Percentiles rank a stretch among this genome's conserved stretches.
Evolutionary conservation across 2,329 filamentous ascomycete genomes (phyloP).

Genomic region (Aspergillus arachidicola): DNA sequence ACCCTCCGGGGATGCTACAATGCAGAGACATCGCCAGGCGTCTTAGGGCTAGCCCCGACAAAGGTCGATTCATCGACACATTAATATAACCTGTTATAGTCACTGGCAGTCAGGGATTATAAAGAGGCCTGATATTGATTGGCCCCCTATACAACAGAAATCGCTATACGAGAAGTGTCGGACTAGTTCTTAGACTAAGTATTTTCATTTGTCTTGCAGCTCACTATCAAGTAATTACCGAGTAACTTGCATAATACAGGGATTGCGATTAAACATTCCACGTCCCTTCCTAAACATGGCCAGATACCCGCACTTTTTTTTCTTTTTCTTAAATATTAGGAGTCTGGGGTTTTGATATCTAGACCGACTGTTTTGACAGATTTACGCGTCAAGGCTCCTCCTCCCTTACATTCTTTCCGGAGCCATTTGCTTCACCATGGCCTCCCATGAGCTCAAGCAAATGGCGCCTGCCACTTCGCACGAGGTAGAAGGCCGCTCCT

Average conservation of each 20-base stretch:
- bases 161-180: not conserved
- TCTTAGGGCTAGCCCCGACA: not conserved
- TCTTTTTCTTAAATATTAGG: not conserved
- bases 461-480: slow-evolving; percentile 11
- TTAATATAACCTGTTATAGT: not conserved
- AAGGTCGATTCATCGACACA: not conserved
- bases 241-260: not conserved
- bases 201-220: not conserved
- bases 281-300: not conserved
- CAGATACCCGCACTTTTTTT: not conserved
- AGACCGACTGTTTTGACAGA: not conserved
- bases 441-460: slow-evolving; percentile 15
- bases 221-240: not conserved
- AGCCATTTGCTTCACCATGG: slow-evolving; percentile 5
- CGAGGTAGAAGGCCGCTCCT: slow-evolving; percentile 16
- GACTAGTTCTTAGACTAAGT: not conserved
- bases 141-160: not conserved
- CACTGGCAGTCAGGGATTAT: too few species aligned
- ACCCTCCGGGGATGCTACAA: not conserved
- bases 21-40: not conserved
- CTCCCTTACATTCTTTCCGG: not conserved
- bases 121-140: not conserved
- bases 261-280: not conserved
- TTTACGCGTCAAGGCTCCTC: not conserved
- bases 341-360: not conserved